A percentile compares a stretch with the other conserved stretches of the same genome.
phyloP scores from a whole-genome alignment of 306 rosid species.

The Hippophae gyantsensis region DNA sequence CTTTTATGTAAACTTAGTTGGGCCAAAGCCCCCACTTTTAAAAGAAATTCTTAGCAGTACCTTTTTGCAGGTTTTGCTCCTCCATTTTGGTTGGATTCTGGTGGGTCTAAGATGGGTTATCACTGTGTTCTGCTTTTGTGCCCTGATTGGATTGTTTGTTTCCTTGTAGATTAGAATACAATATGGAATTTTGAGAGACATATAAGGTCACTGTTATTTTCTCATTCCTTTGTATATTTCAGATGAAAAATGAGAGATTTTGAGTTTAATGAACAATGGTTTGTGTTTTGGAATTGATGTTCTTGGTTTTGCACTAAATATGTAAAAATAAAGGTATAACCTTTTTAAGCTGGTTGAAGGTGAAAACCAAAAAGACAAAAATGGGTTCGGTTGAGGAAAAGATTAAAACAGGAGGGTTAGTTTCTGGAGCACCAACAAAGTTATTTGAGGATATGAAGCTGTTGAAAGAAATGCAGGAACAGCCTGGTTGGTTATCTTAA shows the following conservation, averaged over 20 bases:
- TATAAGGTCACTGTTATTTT: conserved; percentile 17
- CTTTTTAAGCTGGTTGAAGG: conserved; percentile 12
- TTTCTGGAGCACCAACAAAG: conserved; percentile 35
- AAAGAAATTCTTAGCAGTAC: conserved; percentile 26
- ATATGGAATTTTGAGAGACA: conserved; percentile 14
- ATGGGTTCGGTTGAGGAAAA: conserved; percentile 71
- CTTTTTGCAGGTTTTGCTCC: conserved; percentile 70
- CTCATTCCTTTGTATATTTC: conserved; percentile 10
- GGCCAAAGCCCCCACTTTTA: conserved; percentile 34
- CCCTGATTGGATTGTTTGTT: conserved; percentile 30
- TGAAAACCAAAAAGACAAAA: conserved; percentile 4
- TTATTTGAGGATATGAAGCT: conserved; percentile 77
- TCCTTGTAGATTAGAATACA: conserved; percentile 23
- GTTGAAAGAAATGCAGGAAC: conserved; percentile 86
- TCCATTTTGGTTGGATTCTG: conserved; percentile 24
- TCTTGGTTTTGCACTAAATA: conserved; percentile 23
- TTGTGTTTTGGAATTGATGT: conserved; percentile 7
- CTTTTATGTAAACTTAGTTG: conserved; percentile 46
- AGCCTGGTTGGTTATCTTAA: conserved; percentile 42
- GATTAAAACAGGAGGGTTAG: conserved; percentile 39
- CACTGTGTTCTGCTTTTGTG: conserved; percentile 24
- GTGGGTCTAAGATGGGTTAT: conserved; percentile 2
- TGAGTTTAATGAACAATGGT: conserved; percentile 2
- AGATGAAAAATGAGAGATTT: conserved; percentile 8
- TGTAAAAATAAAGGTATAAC: conserved; percentile 28